Base-by-base conservation (phyloP, 2,329 filamentous ascomycete species). In the Pseudogymnoascus sp. region DNA sequence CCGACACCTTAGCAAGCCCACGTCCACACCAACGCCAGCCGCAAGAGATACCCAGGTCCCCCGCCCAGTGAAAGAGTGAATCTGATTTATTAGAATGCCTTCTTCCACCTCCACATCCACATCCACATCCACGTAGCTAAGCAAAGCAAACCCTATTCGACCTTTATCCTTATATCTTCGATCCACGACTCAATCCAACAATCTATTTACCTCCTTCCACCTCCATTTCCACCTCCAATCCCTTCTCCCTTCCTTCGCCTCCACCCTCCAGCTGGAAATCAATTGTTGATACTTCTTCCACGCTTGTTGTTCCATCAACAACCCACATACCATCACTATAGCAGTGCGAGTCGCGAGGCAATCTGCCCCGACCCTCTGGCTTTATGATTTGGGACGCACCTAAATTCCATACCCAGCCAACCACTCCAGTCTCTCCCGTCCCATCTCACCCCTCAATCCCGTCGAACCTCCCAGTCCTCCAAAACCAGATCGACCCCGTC, bases 381-480 rank as follows among this genome's bases (percentile, higher is more conserved):
- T 66, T 65, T 62, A 69, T 70, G 66, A 63, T 65, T 59, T 59
- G 63, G 64, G 78, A 82, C 73, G 75, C 80, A 71, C 76, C 76
- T 69, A 82, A 87, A 73, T 83, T 85, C 72, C 83, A 81, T 72
- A 84, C 84, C 76, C 82, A 85, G 73, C 82, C 82, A 67, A 76
- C 88, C 71, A 88, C 85, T 71, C 87, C 88, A 66, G 83, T 88
- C 71, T 89, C 86, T 72, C 88, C 88, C 71, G 85, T 86, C 69
- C 87, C 87, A 68, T 75, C 89, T 69, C 85, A 89, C 74, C 78
- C 86, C 67, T 81, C 86, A 67, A 83, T 87, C 74, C 85, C 86
- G 61, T 81, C 84, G 68, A 87, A 84, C 68, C 88, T 90, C 64
- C 85, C 87, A 63, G 82, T 90, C 62, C 78, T 90, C 70, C 81